Conservation (phyloP, 78 protist species). For the Chrysochromulina parva region DNA sequence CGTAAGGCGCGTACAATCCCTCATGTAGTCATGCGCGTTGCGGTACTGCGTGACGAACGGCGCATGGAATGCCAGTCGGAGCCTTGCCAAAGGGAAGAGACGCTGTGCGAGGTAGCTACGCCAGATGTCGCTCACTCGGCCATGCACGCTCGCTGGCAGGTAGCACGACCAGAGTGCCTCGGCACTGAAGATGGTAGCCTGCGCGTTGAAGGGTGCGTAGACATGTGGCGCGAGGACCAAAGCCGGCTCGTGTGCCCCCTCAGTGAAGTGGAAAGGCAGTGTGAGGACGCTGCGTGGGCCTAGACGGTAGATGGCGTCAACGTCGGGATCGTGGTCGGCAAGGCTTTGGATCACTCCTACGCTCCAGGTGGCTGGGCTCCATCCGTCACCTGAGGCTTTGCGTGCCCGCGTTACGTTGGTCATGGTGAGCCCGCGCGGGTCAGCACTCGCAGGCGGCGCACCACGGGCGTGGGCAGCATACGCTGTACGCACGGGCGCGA, state of each 20-base stretch:
- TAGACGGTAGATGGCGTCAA: constrained; percentile 30
- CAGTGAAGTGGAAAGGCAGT: neutral
- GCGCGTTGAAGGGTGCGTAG: constrained; percentile 30
- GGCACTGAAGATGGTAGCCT: neutral
- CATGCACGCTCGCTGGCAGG: constrained; percentile 25
- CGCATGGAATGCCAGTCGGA: neutral
- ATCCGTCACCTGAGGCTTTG: no score
- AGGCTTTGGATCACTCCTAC: neutral
- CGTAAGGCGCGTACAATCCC: no score
- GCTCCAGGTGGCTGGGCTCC: no score
- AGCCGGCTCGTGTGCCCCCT: neutral
- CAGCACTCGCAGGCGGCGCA: no score
- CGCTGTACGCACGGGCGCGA: no score
- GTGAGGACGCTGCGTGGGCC: neutral
- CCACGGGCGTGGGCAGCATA: no score
- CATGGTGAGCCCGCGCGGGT: no score
- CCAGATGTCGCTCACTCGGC: constrained; percentile 39
- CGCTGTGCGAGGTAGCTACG: neutral
- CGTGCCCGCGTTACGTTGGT: no score
- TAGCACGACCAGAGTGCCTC: neutral
- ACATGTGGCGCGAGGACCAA: neutral
- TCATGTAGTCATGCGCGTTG: constrained; percentile 9
- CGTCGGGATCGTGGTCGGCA: constrained; percentile 43
- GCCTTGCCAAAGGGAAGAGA: neutral
- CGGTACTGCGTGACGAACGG: neutral